Evolutionary conservation across 2,329 filamentous ascomycete species (phyloP).

Genomic region (Acarospora socialis): DNA sequence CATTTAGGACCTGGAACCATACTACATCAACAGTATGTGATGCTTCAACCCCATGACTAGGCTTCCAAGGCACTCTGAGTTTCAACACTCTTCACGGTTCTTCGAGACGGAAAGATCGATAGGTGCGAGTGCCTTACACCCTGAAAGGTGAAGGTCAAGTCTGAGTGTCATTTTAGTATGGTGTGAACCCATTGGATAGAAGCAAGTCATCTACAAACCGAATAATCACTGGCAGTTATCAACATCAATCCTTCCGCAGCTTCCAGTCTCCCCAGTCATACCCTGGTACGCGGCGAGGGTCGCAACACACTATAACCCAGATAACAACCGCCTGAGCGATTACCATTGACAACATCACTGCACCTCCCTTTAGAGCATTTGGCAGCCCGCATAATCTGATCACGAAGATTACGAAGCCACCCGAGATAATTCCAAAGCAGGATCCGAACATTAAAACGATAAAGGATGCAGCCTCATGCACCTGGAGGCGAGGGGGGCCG

Average conservation of each 20-base stretch:
- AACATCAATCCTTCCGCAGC: slow-evolving; percentile 8
- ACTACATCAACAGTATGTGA: no score
- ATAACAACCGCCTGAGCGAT: neutral
- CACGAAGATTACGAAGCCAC: slow-evolving; percentile 4
- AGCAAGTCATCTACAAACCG: slow-evolving; percentile 5
- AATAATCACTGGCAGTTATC: slow-evolving; percentile 1
- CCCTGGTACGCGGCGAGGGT: slow-evolving; percentile 7
- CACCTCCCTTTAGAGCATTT: slow-evolving; percentile 3
- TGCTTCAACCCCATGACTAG: no score
- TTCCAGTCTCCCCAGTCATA: slow-evolving; percentile 10
- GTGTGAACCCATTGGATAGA: slow-evolving; percentile 1
- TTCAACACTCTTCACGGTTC: no score
- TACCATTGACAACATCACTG: neutral
- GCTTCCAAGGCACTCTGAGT: no score
- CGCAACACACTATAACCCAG: slow-evolving; percentile 1
- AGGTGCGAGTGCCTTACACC: no score
- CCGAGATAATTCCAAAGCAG: slow-evolving; percentile 1
- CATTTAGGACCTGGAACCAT: no score
- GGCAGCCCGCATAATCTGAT: slow-evolving; percentile 1
- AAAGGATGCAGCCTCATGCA: slow-evolving; percentile 5
- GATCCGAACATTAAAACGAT: slow-evolving; percentile 29
- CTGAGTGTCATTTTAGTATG: slow-evolving; percentile 5
- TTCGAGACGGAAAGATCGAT: no score
- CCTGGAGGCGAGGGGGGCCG: slow-evolving; percentile 14
- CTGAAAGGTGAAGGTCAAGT: slow-evolving; percentile 2